These are phyloP conservation scores for Stagonosporopsis vannaccii DNA, from an alignment of 2,329 filamentous ascomycete species.

Conservation along the genomic window DNA sequence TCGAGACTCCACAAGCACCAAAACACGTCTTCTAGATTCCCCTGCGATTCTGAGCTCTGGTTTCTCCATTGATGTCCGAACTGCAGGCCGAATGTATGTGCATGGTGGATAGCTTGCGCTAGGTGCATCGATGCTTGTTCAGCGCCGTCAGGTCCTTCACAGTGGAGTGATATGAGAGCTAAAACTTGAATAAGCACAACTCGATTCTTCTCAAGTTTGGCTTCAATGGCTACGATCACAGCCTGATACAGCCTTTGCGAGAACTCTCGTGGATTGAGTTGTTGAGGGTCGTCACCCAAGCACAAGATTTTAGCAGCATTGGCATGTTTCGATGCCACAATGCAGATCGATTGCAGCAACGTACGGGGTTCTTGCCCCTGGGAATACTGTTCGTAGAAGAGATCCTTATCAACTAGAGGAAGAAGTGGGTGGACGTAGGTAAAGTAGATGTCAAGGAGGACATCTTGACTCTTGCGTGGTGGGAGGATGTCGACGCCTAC, in stretches of 20 bases:
- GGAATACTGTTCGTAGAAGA: conserved; percentile 50
- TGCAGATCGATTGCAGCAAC: conserved; percentile 56
- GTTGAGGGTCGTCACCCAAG: conserved; percentile 45
- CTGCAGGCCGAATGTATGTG: conserved; percentile 58
- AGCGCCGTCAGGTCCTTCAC: conserved; percentile 56
- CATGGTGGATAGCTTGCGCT: conserved; percentile 58
- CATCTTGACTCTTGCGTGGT: conserved; percentile 45
- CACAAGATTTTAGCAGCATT: conserved; percentile 51
- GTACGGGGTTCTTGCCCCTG: conserved; percentile 49
- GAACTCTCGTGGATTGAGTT: conserved; percentile 53
- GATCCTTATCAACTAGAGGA: conserved; percentile 54
- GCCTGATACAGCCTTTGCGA: conserved; percentile 54
- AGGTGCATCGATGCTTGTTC: conserved; percentile 57
- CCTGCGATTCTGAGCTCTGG: conserved; percentile 47
- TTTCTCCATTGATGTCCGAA: conserved; percentile 52
- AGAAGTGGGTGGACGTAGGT: conserved; percentile 56
- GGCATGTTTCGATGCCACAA: conserved; percentile 58
- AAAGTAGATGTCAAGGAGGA: conserved; percentile 56
- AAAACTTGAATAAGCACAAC: conserved; percentile 57
- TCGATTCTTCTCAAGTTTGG: conserved; percentile 54
- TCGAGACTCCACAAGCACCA: conserved; percentile 60
- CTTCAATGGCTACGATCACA: conserved; percentile 51
- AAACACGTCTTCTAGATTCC: conserved; percentile 55
- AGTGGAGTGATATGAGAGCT: conserved; percentile 56
- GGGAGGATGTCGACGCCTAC: conserved; percentile 46